Base-by-base conservation (phyloP, 2,329 filamentous ascomycete species). In the Neofusicoccum sp. region DNA sequence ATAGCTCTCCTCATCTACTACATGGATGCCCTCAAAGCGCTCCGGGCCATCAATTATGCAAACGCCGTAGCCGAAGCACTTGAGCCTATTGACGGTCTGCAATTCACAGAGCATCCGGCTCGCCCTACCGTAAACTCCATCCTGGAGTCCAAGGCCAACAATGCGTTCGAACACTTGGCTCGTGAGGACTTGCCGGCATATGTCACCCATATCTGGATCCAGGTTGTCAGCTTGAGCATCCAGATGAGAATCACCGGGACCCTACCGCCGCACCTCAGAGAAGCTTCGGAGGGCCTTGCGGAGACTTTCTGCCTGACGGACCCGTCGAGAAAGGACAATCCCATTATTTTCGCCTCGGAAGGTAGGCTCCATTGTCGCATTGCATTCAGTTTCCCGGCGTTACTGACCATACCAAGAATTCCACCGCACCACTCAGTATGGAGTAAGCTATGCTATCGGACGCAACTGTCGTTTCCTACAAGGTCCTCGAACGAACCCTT, bases 401-500 rank as follows among this genome's bases (percentile, higher is more conserved):
- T 28, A 43, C 63, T 70, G 49, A 69, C 24, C 6, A n/a, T 36
- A 30, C 41, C n/a, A 38, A 89, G 88, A 90, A 72, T 92, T 91
- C 66, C 84, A 90, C 66, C 81, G 84, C 49, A 89, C 87, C 4
- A 91, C 88, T 0, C 87, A 91, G 65, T 92, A 91, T 68, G 88
- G 88, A 3, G 85, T 89, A 75, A 82, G 80, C 60, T 90, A 92
- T 69, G 84, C 86, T 3, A 83, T 93, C 16, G 89, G 89, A 0
- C 84, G 88, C 33, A 93, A 93, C 64, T 92, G 89, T 67, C 85
- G 89, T 6, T 92, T 93, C 67, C 81, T 93, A 1, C 89, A 92
- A 71, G 89, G 90, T 0, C 89, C 89, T 0, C 84, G 83, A 66
- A 91, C 89, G 5, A 88, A 88, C 64, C 79, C 78, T 0, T 80